Evolutionary conservation across 2,329 filamentous ascomycete species (phyloP).

Genomic region (Elsinoe batatas): DNA sequence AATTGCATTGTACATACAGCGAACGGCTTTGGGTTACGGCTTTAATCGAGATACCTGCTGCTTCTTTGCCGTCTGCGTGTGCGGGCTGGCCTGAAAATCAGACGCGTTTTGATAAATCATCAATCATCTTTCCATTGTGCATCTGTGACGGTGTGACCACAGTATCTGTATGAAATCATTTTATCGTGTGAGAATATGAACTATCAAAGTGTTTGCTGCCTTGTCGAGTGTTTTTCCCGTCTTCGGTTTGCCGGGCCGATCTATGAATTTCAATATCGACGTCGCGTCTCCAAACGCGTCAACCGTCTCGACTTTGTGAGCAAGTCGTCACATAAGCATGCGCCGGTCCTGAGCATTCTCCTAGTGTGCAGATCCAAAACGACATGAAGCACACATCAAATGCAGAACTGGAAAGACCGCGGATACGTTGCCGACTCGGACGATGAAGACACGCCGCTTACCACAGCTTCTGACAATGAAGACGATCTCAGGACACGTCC

Average conservation of each 20-base stretch:
- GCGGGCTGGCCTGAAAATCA: constrained; percentile 7
- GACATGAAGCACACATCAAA: constrained; percentile 26
- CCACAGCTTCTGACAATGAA: not conserved
- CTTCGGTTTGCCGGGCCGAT: not conserved
- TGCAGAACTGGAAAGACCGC: constrained; percentile 41
- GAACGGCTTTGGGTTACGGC: not conserved
- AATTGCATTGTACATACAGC: constrained; percentile 10
- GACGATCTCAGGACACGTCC: not conserved
- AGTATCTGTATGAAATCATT: not conserved
- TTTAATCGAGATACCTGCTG: constrained; percentile 9
- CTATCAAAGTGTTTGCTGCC: not conserved
- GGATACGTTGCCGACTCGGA: constrained; percentile 44
- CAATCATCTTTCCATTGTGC: not conserved
- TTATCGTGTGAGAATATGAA: not conserved
- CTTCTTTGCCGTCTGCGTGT: constrained; percentile 5
- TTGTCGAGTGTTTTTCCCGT: not conserved
- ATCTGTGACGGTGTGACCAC: not conserved
- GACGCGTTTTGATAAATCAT: not conserved
- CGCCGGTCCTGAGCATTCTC: not conserved
- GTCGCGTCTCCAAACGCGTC: not conserved
- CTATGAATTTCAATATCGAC: not conserved
- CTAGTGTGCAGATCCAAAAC: not conserved
- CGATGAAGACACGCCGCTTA: constrained; percentile 32
- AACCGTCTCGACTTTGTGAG: not conserved
- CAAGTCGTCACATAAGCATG: not conserved